phyloP scores from a whole-genome alignment of 2,329 filamentous ascomycete genomes.

The Neonectria ditissima region DNA sequence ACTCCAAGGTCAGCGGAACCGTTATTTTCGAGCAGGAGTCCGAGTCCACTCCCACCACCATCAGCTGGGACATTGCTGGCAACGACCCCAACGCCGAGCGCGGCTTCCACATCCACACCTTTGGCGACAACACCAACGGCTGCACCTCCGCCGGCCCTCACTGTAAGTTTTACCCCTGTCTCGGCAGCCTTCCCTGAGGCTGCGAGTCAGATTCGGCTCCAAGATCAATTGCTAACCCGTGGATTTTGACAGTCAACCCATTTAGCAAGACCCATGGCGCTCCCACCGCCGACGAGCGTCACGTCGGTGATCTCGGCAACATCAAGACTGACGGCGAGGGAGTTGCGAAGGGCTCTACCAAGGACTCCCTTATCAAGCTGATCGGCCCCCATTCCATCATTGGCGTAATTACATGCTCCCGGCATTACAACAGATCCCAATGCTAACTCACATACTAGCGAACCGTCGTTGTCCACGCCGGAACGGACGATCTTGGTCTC shows the following conservation, averaged over 20 bases:
- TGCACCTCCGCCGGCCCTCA: constrained; percentile 98
- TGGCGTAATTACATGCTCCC: constrained; percentile 70
- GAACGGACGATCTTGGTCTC: constrained; percentile 97
- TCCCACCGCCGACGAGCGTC: constrained; percentile 83
- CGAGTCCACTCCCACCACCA: constrained; percentile 84
- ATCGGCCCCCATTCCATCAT: constrained; percentile 96
- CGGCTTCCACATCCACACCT: constrained; percentile 98
- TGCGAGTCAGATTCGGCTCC: neutral
- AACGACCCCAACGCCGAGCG: constrained; percentile 96
- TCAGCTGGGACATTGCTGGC: constrained; percentile 93
- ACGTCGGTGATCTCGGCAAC: constrained; percentile 98
- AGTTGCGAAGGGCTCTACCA: constrained; percentile 83
- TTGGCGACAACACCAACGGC: constrained; percentile 99
- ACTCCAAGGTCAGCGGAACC: constrained; percentile 94
- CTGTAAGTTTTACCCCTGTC: constrained; percentile 70
- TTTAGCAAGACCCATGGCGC: constrained; percentile 92
- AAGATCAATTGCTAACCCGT: constrained; percentile 27
- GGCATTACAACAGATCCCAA: neutral
- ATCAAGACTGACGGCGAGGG: constrained; percentile 94
- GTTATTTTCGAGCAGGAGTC: constrained; percentile 93
- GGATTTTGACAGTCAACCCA: constrained; percentile 82
- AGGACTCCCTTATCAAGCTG: constrained; percentile 90
- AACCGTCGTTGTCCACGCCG: constrained; percentile 93
- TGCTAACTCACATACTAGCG: constrained; percentile 66
- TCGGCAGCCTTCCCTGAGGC: neutral